Conservation (phyloP, 148 eudicot genomes). For the Chenopodium album region DNA sequence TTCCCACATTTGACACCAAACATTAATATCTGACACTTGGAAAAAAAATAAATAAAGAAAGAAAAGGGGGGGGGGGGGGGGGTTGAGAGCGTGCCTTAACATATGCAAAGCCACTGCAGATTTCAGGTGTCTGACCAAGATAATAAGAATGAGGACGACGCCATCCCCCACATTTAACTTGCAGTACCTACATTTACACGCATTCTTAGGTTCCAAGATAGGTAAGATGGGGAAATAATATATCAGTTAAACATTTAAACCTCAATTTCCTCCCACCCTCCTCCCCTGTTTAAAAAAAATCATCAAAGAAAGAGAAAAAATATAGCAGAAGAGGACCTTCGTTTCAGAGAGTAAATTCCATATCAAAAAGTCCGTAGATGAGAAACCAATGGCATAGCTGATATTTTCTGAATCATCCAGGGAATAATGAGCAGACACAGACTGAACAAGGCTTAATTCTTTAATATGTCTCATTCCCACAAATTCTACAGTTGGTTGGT, state of each 20-base stretch:
- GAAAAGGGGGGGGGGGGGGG: neutral
- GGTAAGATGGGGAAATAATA: neutral
- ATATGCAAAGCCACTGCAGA: slow-evolving; percentile 68
- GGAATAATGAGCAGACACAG: slow-evolving; percentile 38
- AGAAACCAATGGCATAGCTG: slow-evolving; percentile 77
- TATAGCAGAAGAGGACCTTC: slow-evolving; percentile 47
- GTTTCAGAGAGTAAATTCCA: slow-evolving; percentile 78
- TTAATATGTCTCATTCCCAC: slow-evolving; percentile 89
- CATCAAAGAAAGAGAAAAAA: slow-evolving; percentile 8
- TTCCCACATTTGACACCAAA: neutral
- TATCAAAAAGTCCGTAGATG: slow-evolving; percentile 75
- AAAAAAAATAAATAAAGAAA: too few relatives aligned
- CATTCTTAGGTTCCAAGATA: slow-evolving; percentile 16
- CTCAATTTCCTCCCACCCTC: neutral
- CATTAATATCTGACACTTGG: neutral
- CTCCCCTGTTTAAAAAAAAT: neutral
- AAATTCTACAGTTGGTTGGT: slow-evolving; percentile 57
- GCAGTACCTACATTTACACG: slow-evolving; percentile 57
- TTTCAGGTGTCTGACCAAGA: slow-evolving; percentile 78
- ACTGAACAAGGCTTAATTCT: slow-evolving; percentile 72
- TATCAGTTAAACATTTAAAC: too few relatives aligned
- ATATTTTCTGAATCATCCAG: slow-evolving; percentile 39
- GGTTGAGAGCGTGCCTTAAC: slow-evolving; percentile 61
- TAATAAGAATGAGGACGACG: slow-evolving; percentile 89
- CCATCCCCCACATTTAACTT: slow-evolving; percentile 97